phyloP scores from a whole-genome alignment of 352 stramenopile species.

The Phytophthora cajani region DNA sequence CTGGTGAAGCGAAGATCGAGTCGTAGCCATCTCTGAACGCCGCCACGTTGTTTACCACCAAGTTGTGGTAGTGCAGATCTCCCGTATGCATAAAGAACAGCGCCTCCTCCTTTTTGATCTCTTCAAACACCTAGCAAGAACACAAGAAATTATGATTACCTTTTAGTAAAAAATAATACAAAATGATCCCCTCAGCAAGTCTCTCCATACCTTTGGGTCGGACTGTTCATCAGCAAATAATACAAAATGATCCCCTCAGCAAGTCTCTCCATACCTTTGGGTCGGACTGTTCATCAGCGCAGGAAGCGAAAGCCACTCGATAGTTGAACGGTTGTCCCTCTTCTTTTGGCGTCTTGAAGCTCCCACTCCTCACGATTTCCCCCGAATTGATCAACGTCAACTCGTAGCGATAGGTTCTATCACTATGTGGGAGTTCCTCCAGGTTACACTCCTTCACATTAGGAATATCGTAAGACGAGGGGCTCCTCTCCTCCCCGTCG shows the following conservation, averaged over 20 bases:
- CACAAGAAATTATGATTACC: conserved; percentile 4
- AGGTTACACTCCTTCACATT: conserved; percentile 61
- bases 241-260: conserved; percentile 3
- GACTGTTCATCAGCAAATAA: conserved; percentile 76
- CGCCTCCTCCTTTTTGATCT: conserved; percentile 68
- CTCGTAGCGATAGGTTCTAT: conserved; percentile 68
- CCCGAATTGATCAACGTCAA: conserved; percentile 47
- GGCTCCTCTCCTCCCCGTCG: conserved; percentile 36
- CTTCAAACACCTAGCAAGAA: conserved; percentile 52
- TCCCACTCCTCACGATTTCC: conserved; percentile 44
- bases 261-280: conserved; percentile 39
- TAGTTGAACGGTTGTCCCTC: conserved; percentile 67
- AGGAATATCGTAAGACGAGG: conserved; percentile 30
- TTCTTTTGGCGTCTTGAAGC: conserved; percentile 54
- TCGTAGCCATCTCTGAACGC: conserved; percentile 71
- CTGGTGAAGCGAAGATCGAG: conserved; percentile 75
- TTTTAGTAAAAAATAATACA: conserved; percentile 23
- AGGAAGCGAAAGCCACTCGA: conserved; percentile 81
- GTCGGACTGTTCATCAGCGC: conserved; percentile 82
- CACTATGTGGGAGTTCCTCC: conserved; percentile 51
- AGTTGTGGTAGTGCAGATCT: conserved; percentile 90
- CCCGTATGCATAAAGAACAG: conserved; percentile 91
- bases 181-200: conserved; percentile 1
- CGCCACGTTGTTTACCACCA: conserved; percentile 67
- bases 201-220: conserved; percentile 52